A percentile compares a stretch with the other conserved stretches of the same genome.
phyloP scores from a whole-genome alignment of 345 rosid genomes.

The Eucalyptus urophylla region DNA sequence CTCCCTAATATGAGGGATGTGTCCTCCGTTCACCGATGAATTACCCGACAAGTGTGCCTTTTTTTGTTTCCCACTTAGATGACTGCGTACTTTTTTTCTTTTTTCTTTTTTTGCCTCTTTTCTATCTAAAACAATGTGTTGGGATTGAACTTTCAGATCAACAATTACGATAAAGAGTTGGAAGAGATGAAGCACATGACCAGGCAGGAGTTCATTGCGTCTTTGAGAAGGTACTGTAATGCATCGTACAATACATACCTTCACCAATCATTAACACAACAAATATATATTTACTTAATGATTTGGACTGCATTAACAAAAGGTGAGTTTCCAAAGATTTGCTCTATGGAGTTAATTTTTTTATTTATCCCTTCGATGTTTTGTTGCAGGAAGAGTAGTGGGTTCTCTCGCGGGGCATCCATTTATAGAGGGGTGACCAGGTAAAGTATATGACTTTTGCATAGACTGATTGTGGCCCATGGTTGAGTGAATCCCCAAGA shows the following conservation, averaged over 20 bases:
- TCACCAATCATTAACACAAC: neutral
- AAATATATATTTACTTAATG: neutral
- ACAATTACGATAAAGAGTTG: slow-evolving; percentile 70
- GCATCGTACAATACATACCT: neutral
- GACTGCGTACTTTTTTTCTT: neutral
- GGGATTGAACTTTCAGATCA: slow-evolving; percentile 29
- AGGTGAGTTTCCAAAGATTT: neutral
- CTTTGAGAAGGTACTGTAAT: slow-evolving; percentile 62
- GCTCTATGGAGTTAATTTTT: neutral
- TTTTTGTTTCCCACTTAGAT: neutral
- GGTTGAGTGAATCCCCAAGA: neutral
- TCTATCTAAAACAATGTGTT: neutral
- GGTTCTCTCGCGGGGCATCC: slow-evolving; percentile 95
- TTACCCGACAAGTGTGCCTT: neutral
- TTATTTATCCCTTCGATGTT: neutral
- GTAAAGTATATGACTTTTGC: slow-evolving; percentile 8
- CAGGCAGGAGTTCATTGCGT: slow-evolving; percentile 83
- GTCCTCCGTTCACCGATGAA: neutral
- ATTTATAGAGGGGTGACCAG: slow-evolving; percentile 93
- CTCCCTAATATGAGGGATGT: slow-evolving; percentile 6
- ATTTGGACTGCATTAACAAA: neutral
- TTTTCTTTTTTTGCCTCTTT: neutral
- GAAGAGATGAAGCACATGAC: slow-evolving; percentile 99
- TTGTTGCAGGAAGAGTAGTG: slow-evolving; percentile 77
- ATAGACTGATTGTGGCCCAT: neutral